These are phyloP conservation scores for Cordia subcordata DNA, from an alignment of 257 asterid species.

Conservation along the genomic window DNA sequence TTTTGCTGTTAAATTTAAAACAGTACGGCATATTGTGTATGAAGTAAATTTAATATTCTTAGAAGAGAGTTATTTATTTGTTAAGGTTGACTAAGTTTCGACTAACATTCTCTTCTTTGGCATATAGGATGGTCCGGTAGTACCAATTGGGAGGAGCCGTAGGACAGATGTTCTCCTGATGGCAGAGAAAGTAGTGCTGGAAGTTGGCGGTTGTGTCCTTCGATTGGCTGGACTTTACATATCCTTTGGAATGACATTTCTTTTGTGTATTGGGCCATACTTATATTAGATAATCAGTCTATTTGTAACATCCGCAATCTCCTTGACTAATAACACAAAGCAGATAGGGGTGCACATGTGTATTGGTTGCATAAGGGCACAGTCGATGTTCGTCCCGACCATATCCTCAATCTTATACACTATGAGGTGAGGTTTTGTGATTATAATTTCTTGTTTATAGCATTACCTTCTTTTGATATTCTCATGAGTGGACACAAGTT, in stretches of 20 bases:
- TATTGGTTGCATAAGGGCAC: conserved; percentile 87
- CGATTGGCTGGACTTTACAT: conserved; percentile 98
- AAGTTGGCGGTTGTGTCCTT: conserved; percentile 82
- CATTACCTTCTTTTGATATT: too few relatives aligned
- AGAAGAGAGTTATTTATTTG: too few relatives aligned
- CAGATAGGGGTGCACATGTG: conserved; percentile 82
- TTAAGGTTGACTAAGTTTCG: conserved; percentile 4
- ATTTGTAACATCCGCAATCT: background rate
- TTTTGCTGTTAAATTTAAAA: background rate
- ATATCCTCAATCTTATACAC: conserved; percentile 85
- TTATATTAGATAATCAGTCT: background rate
- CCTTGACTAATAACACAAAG: conserved; percentile 71
- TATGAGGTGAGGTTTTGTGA: conserved; percentile 55
- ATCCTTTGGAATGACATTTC: conserved; percentile 48
- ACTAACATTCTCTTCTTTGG: conserved; percentile 6
- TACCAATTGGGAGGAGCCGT: conserved; percentile 84
- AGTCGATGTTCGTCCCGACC: conserved; percentile 75
- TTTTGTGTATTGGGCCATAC: background rate
- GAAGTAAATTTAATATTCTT: background rate
- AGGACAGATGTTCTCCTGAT: conserved; percentile 79
- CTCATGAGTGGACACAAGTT: too few relatives aligned
- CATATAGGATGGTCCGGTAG: conserved; percentile 69
- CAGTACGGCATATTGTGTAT: background rate
- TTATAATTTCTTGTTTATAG: too few relatives aligned
- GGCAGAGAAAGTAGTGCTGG: conserved; percentile 77